These are phyloP conservation scores for Phytophthora idaei DNA, from an alignment of 352 stramenopile species.

Conservation along the genomic window DNA sequence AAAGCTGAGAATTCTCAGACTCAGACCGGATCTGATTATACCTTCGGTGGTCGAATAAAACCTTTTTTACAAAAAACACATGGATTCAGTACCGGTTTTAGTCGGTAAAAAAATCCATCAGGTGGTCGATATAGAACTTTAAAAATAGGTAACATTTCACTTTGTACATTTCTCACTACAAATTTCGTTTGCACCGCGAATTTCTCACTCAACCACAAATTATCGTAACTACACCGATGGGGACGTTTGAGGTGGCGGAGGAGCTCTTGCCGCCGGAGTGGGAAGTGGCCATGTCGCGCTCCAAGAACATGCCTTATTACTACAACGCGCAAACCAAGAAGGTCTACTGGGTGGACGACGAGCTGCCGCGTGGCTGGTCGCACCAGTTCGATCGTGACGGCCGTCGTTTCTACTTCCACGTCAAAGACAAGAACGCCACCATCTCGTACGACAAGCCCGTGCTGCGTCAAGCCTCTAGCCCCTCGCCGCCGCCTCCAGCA, in stretches of 20 bases:
- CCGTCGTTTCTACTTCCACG: constrained; percentile 76
- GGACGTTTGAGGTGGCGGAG: constrained; percentile 51
- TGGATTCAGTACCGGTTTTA: no score
- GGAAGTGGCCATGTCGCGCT: constrained; percentile 81
- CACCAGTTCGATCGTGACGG: constrained; percentile 77
- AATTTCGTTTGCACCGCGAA: neutral
- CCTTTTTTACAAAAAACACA: no score
- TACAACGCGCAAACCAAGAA: constrained; percentile 78
- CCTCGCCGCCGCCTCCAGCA: constrained; percentile 2
- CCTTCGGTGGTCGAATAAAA: no score
- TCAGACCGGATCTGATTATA: no score
- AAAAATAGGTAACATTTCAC: no score
- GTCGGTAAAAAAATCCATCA: no score
- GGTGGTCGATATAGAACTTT: no score
- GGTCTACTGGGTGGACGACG: constrained; percentile 85
- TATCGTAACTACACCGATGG: neutral
- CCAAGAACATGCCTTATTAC: constrained; percentile 89
- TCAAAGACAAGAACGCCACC: constrained; percentile 69
- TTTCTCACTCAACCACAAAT: neutral
- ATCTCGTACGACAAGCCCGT: constrained; percentile 79
- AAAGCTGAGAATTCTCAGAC: no score
- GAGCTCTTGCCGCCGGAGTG: constrained; percentile 72
- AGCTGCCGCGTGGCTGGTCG: constrained; percentile 79
- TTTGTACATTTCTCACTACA: neutral
- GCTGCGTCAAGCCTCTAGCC: constrained; percentile 20